Conservation (phyloP, 192 early-diverging fungal genomes). For the Oehlia diaphana region DNA sequence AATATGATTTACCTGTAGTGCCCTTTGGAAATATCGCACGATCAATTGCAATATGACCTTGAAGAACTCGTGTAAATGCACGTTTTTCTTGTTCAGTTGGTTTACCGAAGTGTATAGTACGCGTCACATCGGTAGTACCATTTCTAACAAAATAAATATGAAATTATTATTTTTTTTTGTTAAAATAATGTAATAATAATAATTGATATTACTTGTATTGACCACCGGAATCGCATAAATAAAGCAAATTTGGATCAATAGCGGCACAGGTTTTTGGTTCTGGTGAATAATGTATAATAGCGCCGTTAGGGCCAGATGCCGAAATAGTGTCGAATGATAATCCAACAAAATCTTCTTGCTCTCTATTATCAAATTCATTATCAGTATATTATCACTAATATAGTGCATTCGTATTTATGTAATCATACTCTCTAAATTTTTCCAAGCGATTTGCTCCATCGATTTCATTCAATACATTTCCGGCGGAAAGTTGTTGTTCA, state of each 20-base stretch:
- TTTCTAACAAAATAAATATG: constrained; percentile 45
- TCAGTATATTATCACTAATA: not conserved
- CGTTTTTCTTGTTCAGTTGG: constrained; percentile 86
- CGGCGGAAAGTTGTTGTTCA: constrained; percentile 80
- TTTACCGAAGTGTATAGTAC: constrained; percentile 87
- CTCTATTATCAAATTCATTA: constrained; percentile 34
- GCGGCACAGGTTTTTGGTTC: constrained; percentile 73
- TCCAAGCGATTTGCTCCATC: constrained; percentile 87
- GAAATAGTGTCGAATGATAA: constrained; percentile 97
- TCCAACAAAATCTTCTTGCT: constrained; percentile 82
- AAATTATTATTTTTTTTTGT: not conserved
- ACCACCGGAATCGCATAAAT: constrained; percentile 95
- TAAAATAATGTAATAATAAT: too few relatives aligned
- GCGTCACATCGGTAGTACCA: constrained; percentile 97
- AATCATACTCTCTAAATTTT: constrained; percentile 59
- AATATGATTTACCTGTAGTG: constrained; percentile 52
- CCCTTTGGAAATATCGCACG: constrained; percentile 85
- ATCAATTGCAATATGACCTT: constrained; percentile 96
- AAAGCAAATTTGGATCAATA: constrained; percentile 76
- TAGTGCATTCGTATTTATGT: not conserved
- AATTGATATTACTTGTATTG: constrained; percentile 65
- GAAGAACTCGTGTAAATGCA: constrained; percentile 95
- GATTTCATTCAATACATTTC: constrained; percentile 75
- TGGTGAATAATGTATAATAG: constrained; percentile 98
- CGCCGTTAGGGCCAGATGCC: constrained; percentile 92